Conservation (phyloP, 768 basidiomycete species). For the Podaxis sp. region DNA sequence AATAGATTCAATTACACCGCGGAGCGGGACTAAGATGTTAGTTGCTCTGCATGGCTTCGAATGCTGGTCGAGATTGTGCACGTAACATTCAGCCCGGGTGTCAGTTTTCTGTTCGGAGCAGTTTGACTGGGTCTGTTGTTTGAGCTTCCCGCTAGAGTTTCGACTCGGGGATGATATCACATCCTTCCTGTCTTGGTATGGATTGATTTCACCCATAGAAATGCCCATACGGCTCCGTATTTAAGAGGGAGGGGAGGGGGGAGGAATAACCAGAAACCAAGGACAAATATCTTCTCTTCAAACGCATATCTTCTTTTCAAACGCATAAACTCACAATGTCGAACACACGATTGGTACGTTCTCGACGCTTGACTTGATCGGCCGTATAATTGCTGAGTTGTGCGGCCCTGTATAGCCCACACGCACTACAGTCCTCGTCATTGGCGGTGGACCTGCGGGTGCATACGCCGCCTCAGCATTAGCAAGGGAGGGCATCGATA, state of each 20-base stretch:
- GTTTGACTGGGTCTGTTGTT: not conserved
- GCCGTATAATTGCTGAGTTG: not conserved
- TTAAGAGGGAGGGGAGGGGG: not conserved
- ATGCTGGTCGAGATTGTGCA: not conserved
- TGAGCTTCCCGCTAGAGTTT: not conserved
- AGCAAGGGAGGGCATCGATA: constrained; percentile 39
- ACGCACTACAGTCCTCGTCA: constrained; percentile 32
- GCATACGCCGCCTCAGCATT: constrained; percentile 46
- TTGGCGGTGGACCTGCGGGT: constrained; percentile 49
- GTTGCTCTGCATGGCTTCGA: not conserved
- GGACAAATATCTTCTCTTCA: not conserved
- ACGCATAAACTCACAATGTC: not conserved
- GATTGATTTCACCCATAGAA: not conserved
- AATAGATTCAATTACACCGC: too few species aligned
- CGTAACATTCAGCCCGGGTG: not conserved
- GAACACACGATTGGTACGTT: not conserved
- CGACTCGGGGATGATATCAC: not conserved
- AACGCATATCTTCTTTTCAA: not conserved
- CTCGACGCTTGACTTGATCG: not conserved
- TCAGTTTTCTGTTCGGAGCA: not conserved
- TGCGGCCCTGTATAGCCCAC: constrained; percentile 10
- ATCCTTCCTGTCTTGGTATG: not conserved
- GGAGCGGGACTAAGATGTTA: not conserved
- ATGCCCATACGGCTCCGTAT: not conserved
- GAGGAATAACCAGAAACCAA: not conserved